Base-by-base conservation (phyloP, 495 filamentous ascomycete species). In the Chaetomium fimeti region DNA sequence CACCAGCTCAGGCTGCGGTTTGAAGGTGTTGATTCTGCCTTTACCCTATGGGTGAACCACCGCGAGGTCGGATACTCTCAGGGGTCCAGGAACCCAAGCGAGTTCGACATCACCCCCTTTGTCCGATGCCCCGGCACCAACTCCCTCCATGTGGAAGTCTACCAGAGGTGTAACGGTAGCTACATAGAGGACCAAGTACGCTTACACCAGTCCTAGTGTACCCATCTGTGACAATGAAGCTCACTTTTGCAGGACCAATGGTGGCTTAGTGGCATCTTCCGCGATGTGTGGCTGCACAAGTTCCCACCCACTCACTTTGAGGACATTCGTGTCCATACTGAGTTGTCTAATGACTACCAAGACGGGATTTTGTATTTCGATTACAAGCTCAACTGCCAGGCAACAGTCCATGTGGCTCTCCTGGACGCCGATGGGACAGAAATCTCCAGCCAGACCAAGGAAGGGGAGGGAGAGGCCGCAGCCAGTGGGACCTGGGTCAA, bases 21-120 rank as follows among this genome's bases (percentile, higher is more conserved):
- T 56, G 88, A 90, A 54, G 88, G 88, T 13, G 88, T 90, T 4
- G 88, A 89, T 69, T 83, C 86, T 59, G 83, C 87, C 6, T 90
- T 89, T 68, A 83, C 86, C 63, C 71, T 89, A 18, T 90, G 83
- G 82, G 70, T 90, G 47, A 90, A 90, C 67, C 85, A 84, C 0
- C 76, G 78, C 27, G 73, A 83, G 61, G 82, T 89, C 22, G 88
- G 88, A 20, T 90, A 90, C 70, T 84, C 83, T 20, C 88, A 90
- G 64, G 88, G 88, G 2, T 83, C 84, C 45, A 78, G 88, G 49
- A 90, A 89, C 64, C 83, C 88, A 4, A 82, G 83, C 28, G 88
- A 90, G 61, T 90, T 89, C 66, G 87, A 90, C 67, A 76, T 90
- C 22, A 84, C 85, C 1, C 53, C 73, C 1, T 76, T 77, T 40